Conservation (phyloP, 1,139 yeast genomes). For the Magnusiomyces tetraspermus region DNA sequence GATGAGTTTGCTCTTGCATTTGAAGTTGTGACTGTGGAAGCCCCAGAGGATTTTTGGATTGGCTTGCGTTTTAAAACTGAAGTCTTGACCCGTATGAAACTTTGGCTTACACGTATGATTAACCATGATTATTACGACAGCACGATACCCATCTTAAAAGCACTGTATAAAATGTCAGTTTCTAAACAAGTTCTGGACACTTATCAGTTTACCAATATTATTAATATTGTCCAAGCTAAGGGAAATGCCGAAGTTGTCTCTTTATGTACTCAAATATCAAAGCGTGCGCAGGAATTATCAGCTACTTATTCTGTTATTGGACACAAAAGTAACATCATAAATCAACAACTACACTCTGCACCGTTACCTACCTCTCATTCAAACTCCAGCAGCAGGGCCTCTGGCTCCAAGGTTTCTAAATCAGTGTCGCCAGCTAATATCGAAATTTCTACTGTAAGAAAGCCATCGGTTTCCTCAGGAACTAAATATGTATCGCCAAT, state of each 20-base stretch:
- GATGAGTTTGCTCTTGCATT: constrained; percentile 24
- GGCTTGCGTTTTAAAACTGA: constrained; percentile 15
- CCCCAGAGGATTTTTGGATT: constrained; percentile 22
- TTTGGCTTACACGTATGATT: constrained; percentile 23
- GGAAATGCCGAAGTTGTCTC: constrained; percentile 13
- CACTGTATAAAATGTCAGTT: constrained; percentile 20
- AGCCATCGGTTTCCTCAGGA: not conserved
- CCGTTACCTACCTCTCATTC: not conserved
- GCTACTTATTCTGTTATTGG: constrained; percentile 1
- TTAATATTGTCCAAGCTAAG: constrained; percentile 15
- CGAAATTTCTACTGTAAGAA: not conserved
- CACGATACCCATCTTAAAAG: constrained; percentile 17
- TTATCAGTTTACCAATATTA: constrained; percentile 21
- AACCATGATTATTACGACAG: constrained; percentile 17
- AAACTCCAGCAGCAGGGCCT: not conserved
- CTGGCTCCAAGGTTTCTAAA: not conserved
- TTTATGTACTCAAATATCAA: constrained; percentile 5
- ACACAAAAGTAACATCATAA: not conserved
- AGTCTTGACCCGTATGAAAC: constrained; percentile 25
- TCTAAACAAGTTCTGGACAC: constrained; percentile 19
- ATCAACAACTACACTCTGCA: not conserved
- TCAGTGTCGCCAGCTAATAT: not conserved
- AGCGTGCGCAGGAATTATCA: constrained; percentile 9
- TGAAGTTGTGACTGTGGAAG: constrained; percentile 16
- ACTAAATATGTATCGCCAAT: not conserved